Evolutionary conservation across 2,329 filamentous ascomycete genomes (phyloP), one percentile per base, ranked within the genome.

Genomic region (Cladophialophora immunda): DNA sequence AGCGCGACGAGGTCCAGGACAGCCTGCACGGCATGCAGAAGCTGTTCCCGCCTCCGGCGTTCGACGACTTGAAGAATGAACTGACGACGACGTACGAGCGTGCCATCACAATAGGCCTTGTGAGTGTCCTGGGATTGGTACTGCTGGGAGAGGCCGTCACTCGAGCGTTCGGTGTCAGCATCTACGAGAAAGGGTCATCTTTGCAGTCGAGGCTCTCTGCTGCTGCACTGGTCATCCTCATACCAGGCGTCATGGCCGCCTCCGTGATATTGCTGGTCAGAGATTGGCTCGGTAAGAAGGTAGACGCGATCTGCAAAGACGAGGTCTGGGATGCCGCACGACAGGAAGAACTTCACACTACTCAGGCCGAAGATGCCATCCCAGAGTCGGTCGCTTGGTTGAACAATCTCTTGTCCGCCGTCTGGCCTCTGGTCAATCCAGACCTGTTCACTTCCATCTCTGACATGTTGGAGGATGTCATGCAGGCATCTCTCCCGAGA

Each of bases 381-480:
- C 87, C 90, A 4, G 90, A 91, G 72, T 90, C 89, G 0, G 86
- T 87, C 0, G 83, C 87, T 60, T 93, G 90, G 91, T 82, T 93
- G 62, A 93, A 93, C 74, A 89, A 86, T 4, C 76, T 92, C 0
- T 74, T 93, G 7, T 81, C 85, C 3, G 86, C 89, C 1, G 84
- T 92, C 4, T 93, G 91, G 91, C 89, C 90, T 0, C 81, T 93
- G 32, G 84, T 93, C 73, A 93, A 93, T 73, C 91, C 90, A 0
- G 91, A 93, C 72, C 82, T 93, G 1, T 92, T 93, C 72, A 83
- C 86, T 0, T 87, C 86, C 36, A 76, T 92, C 1, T 85, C 87
- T 0, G 90, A 93, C 72, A 90, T 87, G 30, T 83, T 93, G 3
- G 91, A 93, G 77, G 91, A 93, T 75, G 89, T 93, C 56, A 93